phyloP scores from a whole-genome alignment of 371 early-diverging fungal genomes.

The Rhizopus stolonifer region DNA sequence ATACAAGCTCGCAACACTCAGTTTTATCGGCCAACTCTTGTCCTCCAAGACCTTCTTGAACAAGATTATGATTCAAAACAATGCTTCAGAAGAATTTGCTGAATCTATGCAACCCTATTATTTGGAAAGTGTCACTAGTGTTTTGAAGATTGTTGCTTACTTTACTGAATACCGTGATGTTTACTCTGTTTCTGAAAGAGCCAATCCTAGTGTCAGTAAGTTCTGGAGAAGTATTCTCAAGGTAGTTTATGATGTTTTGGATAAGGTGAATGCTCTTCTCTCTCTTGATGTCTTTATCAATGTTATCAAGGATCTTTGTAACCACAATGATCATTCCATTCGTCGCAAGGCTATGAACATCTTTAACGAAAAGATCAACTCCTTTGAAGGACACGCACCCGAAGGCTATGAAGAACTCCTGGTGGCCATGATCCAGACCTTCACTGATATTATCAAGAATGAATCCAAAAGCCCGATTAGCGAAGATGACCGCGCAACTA shows the following conservation, averaged over 20 bases:
- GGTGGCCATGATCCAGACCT: constrained; percentile 46
- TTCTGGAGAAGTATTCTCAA: constrained; percentile 64
- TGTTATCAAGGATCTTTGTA: constrained; percentile 66
- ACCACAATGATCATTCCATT: constrained; percentile 65
- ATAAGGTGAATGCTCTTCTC: constrained; percentile 74
- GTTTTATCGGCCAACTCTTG: constrained; percentile 68
- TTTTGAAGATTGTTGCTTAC: constrained; percentile 55
- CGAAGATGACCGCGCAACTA: constrained; percentile 58
- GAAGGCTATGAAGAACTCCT: constrained; percentile 43
- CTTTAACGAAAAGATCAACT: constrained; percentile 68
- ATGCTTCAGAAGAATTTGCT: constrained; percentile 34
- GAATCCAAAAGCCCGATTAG: constrained; percentile 30
- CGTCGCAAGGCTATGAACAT: constrained; percentile 82
- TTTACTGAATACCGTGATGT: constrained; percentile 47
- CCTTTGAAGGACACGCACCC: constrained; percentile 45
- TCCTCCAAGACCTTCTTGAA: constrained; percentile 63
- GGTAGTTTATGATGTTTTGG: constrained; percentile 72
- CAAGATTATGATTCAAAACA: constrained; percentile 50
- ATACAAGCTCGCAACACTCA: constrained; percentile 72
- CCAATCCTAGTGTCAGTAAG: constrained; percentile 42
- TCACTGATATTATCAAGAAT: constrained; percentile 48
- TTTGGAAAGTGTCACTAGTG: constrained; percentile 48
- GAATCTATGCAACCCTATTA: constrained; percentile 53
- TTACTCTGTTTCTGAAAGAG: constrained; percentile 36
- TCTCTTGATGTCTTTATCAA: constrained; percentile 72